Conservation (phyloP, 108 stramenopile species). For the Skeletonema menzelii region DNA sequence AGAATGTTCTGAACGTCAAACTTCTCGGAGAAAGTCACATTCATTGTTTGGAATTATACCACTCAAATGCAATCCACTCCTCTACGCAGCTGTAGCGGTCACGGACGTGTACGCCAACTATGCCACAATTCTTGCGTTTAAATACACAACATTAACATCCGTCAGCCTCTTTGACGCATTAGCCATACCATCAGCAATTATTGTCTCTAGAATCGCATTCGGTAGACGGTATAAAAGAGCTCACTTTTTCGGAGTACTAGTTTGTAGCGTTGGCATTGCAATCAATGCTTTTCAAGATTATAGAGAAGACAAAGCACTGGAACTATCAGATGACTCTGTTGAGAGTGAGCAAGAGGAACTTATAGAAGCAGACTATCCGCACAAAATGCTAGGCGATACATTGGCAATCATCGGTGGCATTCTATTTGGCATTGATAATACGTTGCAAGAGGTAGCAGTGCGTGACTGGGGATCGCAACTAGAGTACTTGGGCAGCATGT, state of each 20-base stretch:
- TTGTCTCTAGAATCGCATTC: conserved; percentile 77
- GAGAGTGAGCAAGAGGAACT: conserved; percentile 37
- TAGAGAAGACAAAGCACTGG: conserved; percentile 42
- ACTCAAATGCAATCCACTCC: conserved; percentile 19
- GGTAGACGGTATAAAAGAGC: conserved; percentile 58
- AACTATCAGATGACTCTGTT: conserved; percentile 10
- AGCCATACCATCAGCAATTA: conserved; percentile 93
- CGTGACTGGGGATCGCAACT: conserved; percentile 45
- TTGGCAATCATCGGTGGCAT: conserved; percentile 86
- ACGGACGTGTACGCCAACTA: conserved; percentile 79
- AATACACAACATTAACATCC: conserved; percentile 92
- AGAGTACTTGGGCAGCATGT: conserved; percentile 89
- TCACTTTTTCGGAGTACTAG: conserved; percentile 79
- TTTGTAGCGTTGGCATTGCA: conserved; percentile 84
- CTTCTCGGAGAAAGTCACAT: conserved; percentile 8
- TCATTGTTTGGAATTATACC: conserved; percentile 32
- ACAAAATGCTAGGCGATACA: conserved; percentile 82
- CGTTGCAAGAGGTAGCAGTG: conserved; percentile 73
- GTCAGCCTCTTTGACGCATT: conserved; percentile 92
- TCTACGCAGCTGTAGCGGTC: conserved; percentile 44
- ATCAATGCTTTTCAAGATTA: conserved; percentile 85
- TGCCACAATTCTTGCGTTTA: conserved; percentile 61
- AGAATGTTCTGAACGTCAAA: not conserved
- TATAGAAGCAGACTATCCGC: conserved; percentile 54
- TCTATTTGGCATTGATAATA: conserved; percentile 88